These are phyloP conservation scores for Ogataea allantospora DNA, from an alignment of 805 yeast species.

Conservation along the genomic window DNA sequence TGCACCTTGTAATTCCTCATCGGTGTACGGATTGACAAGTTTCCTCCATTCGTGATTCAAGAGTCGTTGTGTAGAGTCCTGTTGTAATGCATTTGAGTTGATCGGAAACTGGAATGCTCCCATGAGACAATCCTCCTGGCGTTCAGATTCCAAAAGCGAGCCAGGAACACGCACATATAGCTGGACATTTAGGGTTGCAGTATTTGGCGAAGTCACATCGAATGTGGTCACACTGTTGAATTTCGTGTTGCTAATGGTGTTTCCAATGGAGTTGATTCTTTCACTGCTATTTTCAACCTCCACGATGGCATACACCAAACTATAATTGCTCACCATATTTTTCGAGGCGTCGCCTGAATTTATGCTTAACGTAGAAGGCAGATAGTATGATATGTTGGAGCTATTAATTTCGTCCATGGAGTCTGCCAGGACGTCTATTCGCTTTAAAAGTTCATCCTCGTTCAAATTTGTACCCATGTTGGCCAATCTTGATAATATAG, in stretches of 20 bases:
- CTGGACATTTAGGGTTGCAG: slow-evolving; percentile 58
- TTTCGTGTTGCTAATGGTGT: slow-evolving; percentile 71
- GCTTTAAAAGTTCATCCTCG: slow-evolving; percentile 30
- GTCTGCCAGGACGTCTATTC: slow-evolving; percentile 34
- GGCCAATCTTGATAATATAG: slow-evolving; percentile 63
- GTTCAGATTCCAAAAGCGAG: slow-evolving; percentile 42
- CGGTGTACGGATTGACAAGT: slow-evolving; percentile 33
- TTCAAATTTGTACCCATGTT: slow-evolving; percentile 47
- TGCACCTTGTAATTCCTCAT: slow-evolving; percentile 31
- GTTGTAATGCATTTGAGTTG: slow-evolving; percentile 17
- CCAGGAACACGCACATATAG: slow-evolving; percentile 78
- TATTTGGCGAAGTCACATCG: slow-evolving; percentile 67
- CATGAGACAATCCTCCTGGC: slow-evolving; percentile 64
- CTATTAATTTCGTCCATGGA: slow-evolving; percentile 28
- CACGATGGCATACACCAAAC: slow-evolving; percentile 74
- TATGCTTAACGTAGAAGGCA: slow-evolving; percentile 45
- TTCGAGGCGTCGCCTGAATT: slow-evolving; percentile 50
- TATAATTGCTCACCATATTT: slow-evolving; percentile 45
- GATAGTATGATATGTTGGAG: slow-evolving; percentile 28
- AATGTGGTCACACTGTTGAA: slow-evolving; percentile 91
- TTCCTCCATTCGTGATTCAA: slow-evolving; percentile 62
- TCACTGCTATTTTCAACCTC: slow-evolving; percentile 96
- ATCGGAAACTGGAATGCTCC: slow-evolving; percentile 69
- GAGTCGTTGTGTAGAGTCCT: slow-evolving; percentile 48
- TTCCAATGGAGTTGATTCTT: slow-evolving; percentile 81